Evolutionary conservation across 1,284 basidiomycete species (phyloP).

Genomic region (Puccinia triticina): DNA sequence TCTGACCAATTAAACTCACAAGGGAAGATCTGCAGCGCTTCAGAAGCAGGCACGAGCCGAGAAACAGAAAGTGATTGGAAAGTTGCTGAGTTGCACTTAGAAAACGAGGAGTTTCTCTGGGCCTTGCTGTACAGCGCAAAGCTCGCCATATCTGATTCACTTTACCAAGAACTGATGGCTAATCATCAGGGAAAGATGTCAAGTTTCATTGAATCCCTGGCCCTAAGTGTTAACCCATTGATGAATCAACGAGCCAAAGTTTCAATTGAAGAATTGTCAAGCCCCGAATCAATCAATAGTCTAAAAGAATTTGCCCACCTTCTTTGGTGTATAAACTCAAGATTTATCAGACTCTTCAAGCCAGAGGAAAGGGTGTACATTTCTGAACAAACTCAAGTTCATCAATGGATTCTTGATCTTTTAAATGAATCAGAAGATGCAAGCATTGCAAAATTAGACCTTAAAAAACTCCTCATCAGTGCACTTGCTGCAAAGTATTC

Average conservation of each 20-base stretch:
- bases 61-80: too few relatives aligned
- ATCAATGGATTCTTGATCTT: background rate
- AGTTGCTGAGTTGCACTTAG: too few relatives aligned
- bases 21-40: too few relatives aligned
- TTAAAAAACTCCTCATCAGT: background rate
- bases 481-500: background rate
- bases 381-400: background rate
- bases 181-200: background rate
- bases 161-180: background rate
- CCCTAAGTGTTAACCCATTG: background rate
- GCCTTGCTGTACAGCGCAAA: background rate
- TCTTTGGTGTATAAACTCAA: background rate
- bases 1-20: too few relatives aligned
- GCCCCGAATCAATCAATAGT: background rate
- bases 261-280: background rate
- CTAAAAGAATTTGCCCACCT: background rate
- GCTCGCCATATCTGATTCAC: background rate
- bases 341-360: background rate
- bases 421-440: background rate
- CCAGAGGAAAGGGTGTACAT: background rate
- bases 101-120: too few relatives aligned
- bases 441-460: background rate
- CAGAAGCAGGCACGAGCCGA: too few relatives aligned
- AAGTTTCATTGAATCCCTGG: constrained; percentile 1
- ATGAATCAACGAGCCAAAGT: background rate